Conservation (phyloP, 305 asterid species). For the Andrographis paniculata region DNA sequence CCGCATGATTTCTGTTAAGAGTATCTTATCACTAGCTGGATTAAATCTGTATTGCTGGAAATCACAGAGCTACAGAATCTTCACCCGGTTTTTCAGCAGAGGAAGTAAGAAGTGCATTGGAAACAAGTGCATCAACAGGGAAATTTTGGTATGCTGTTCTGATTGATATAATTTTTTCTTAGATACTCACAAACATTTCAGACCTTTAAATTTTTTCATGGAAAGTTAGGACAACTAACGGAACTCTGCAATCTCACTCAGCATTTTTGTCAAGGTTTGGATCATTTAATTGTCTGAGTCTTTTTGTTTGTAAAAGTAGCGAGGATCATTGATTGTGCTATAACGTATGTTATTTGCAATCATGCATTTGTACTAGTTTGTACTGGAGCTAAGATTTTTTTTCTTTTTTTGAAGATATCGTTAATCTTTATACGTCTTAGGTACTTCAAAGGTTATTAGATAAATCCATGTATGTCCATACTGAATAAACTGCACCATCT, state of each 20-base stretch:
- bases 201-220: background rate
- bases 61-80: constrained; percentile 30
- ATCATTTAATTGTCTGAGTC: constrained; percentile 1
- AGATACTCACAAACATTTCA: constrained; percentile 3
- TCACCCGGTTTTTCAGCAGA: constrained; percentile 31
- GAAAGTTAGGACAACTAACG: background rate
- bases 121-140: constrained; percentile 62
- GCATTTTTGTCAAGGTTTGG: constrained; percentile 4
- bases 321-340: background rate
- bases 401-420: too few relatives aligned
- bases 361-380: too few relatives aligned
- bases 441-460: too few relatives aligned
- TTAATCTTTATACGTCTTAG: too few relatives aligned
- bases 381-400: too few relatives aligned
- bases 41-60: constrained; percentile 15
- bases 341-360: too few relatives aligned
- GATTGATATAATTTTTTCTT: background rate
- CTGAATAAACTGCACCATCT: too few relatives aligned
- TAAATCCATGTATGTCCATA: too few relatives aligned
- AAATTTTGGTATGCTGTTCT: constrained; percentile 52
- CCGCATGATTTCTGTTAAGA: background rate
- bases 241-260: constrained; percentile 3
- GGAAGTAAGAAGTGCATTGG: constrained; percentile 42
- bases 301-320: background rate
- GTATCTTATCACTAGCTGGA: constrained; percentile 3